These are phyloP conservation scores for Hanseniaspora meyeri DNA, from an alignment of 805 yeast species.

Conservation along the genomic window DNA sequence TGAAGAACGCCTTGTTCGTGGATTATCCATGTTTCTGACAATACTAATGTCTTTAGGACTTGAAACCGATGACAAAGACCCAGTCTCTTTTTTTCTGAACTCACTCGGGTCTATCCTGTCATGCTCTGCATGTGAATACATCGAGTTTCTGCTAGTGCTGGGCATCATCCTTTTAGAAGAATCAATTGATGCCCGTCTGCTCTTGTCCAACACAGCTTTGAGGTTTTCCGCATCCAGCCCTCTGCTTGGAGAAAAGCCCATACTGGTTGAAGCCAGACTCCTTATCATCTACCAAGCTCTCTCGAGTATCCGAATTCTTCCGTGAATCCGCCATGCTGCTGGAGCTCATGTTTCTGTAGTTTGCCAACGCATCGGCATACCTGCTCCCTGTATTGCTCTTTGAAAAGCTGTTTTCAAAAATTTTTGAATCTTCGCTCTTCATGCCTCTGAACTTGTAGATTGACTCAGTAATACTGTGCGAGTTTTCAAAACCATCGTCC, in stretches of 20 bases:
- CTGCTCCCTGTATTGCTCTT: slow-evolving; percentile 47
- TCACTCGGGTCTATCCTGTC: background rate
- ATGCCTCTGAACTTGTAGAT: slow-evolving; percentile 41
- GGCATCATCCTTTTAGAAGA: background rate
- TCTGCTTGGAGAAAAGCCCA: slow-evolving; percentile 12
- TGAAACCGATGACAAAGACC: slow-evolving; percentile 10
- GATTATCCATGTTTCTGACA: slow-evolving; percentile 7
- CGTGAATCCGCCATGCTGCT: background rate
- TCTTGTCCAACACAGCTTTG: slow-evolving; percentile 22
- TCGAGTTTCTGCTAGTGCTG: slow-evolving; percentile 3
- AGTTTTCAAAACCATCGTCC: background rate
- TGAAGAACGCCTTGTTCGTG: slow-evolving; percentile 18
- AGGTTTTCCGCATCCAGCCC: slow-evolving; percentile 20
- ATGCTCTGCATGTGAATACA: background rate
- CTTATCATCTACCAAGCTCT: background rate
- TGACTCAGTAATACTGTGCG: slow-evolving; percentile 33
- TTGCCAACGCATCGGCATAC: slow-evolving; percentile 14
- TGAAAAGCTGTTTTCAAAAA: slow-evolving; percentile 39
- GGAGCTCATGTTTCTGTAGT: background rate
- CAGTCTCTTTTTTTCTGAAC: slow-evolving; percentile 5
- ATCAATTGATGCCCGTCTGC: slow-evolving; percentile 10
- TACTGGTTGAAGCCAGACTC: background rate
- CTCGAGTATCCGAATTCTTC: background rate
- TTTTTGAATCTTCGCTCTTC: slow-evolving; percentile 40
- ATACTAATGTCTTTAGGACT: background rate